Percentiles rank a stretch among this genome's conserved stretches.
Evolutionary conservation across 257 asterid genomes (phyloP).

Genomic region (Coffea canephora): DNA sequence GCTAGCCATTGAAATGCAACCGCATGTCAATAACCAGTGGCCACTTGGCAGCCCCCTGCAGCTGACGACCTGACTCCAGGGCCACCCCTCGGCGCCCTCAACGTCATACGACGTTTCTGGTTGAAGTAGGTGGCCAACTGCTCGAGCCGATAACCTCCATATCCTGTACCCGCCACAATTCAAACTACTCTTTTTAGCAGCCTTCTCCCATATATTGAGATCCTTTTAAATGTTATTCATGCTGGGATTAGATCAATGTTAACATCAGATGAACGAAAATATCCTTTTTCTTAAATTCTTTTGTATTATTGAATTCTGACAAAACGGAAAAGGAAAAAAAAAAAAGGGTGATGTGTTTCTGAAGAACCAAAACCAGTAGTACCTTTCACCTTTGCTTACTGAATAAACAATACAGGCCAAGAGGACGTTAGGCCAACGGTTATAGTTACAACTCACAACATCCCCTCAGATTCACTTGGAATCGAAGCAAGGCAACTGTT

Average conservation of each 20-base stretch:
- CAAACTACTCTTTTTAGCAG: slow-evolving; percentile 11
- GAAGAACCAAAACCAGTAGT: slow-evolving; percentile 18
- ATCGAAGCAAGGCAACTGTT: slow-evolving; percentile 55
- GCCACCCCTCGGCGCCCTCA: slow-evolving; percentile 3
- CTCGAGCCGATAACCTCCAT: slow-evolving; percentile 13
- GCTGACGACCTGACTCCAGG: background rate
- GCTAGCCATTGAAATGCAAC: background rate
- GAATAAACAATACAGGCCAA: slow-evolving; percentile 40
- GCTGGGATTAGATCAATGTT: slow-evolving; percentile 31
- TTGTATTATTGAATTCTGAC: background rate
- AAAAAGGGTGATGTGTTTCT: slow-evolving; percentile 6
- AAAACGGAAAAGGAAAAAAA: too few species aligned
- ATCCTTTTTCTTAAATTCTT: slow-evolving; percentile 6
- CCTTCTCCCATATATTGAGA: background rate
- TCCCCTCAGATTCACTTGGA: slow-evolving; percentile 43
- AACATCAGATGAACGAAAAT: slow-evolving; percentile 27
- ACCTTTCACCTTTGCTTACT: slow-evolving; percentile 48
- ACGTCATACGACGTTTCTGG: slow-evolving; percentile 10
- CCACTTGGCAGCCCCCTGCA: background rate
- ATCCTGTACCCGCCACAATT: slow-evolving; percentile 50
- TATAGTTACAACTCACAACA: slow-evolving; percentile 19
- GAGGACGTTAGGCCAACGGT: slow-evolving; percentile 66
- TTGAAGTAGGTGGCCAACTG: slow-evolving; percentile 30
- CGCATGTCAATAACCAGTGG: background rate
- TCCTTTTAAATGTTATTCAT: background rate